Percentiles rank a stretch among this genome's conserved stretches.
Conservation (phyloP, 495 filamentous ascomycete genomes). For the Aspergillus carlsbadensis region DNA sequence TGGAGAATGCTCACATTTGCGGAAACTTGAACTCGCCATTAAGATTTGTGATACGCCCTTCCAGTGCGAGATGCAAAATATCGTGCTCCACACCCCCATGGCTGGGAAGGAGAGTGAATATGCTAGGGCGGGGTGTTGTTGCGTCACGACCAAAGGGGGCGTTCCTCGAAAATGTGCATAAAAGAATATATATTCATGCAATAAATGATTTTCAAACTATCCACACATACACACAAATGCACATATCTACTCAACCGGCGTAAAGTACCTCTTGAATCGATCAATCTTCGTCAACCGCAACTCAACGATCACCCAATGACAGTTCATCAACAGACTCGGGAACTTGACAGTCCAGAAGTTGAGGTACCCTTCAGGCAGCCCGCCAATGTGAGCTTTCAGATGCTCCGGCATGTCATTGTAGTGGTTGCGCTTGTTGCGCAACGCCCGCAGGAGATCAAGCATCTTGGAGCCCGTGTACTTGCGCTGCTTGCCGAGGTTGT, state of each 20-base stretch:
- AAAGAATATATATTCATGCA: not conserved
- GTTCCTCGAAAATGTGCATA: too few relatives aligned
- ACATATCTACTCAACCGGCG: slow-evolving; percentile 13
- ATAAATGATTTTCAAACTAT: not conserved
- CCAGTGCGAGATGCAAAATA: too few relatives aligned
- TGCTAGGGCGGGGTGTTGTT: too few relatives aligned
- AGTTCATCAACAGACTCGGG: slow-evolving; percentile 77
- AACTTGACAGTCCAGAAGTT: slow-evolving; percentile 82
- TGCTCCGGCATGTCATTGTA: slow-evolving; percentile 85
- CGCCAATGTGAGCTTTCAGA: slow-evolving; percentile 74
- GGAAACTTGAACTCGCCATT: too few relatives aligned
- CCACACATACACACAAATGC: not conserved
- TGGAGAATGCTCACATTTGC: too few relatives aligned
- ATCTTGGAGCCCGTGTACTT: slow-evolving; percentile 85
- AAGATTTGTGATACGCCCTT: too few relatives aligned
- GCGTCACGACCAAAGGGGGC: too few relatives aligned
- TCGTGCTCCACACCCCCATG: too few relatives aligned
- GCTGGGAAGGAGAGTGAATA: too few relatives aligned
- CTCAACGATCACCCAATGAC: slow-evolving; percentile 70
- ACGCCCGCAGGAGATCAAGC: slow-evolving; percentile 81
- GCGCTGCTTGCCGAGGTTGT: slow-evolving; percentile 87
- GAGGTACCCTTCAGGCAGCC: slow-evolving; percentile 80
- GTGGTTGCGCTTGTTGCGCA: slow-evolving; percentile 95
- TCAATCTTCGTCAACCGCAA: slow-evolving; percentile 63
- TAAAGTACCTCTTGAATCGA: slow-evolving; percentile 76